phyloP scores from a whole-genome alignment of 805 yeast genomes.

The Hyphopichia homilentoma region DNA sequence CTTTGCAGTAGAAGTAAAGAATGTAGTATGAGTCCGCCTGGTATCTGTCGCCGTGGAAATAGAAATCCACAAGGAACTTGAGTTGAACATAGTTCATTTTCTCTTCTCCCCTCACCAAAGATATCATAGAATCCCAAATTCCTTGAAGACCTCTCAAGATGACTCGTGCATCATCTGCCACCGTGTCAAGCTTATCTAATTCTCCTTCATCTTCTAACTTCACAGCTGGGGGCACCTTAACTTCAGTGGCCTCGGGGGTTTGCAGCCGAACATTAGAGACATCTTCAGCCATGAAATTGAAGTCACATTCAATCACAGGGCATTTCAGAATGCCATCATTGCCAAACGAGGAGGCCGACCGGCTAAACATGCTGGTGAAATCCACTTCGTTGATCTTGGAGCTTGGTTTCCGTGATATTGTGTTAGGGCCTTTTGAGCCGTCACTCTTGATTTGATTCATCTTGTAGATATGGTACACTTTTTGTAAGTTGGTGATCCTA shows the following conservation, averaged over 20 bases:
- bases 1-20: conserved; percentile 17
- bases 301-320: conserved; percentile 40
- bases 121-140: conserved; percentile 23
- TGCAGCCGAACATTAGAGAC: not conserved
- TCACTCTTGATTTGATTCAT: conserved; percentile 11
- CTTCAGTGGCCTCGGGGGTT: not conserved
- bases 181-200: not conserved
- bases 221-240: not conserved
- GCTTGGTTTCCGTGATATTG: conserved; percentile 7
- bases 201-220: not conserved
- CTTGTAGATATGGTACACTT: conserved; percentile 36
- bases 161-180: conserved; percentile 4
- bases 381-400: conserved; percentile 21
- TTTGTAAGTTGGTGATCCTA: conserved; percentile 38
- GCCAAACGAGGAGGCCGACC: conserved; percentile 1
- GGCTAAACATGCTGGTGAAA: conserved; percentile 15
- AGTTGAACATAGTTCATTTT: conserved; percentile 1
- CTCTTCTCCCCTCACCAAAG: conserved; percentile 14
- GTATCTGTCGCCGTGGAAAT: too few species aligned
- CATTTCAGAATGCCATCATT: conserved; percentile 16
- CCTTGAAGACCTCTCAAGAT: conserved; percentile 17
- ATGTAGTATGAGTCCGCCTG: too few species aligned
- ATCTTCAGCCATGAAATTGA: conserved; percentile 32
- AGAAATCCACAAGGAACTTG: conserved; percentile 26
- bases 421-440: conserved; percentile 1